Evolutionary conservation across 1,284 basidiomycete species (phyloP).

Genomic region (Melanopsichium pennsylvanicum): DNA sequence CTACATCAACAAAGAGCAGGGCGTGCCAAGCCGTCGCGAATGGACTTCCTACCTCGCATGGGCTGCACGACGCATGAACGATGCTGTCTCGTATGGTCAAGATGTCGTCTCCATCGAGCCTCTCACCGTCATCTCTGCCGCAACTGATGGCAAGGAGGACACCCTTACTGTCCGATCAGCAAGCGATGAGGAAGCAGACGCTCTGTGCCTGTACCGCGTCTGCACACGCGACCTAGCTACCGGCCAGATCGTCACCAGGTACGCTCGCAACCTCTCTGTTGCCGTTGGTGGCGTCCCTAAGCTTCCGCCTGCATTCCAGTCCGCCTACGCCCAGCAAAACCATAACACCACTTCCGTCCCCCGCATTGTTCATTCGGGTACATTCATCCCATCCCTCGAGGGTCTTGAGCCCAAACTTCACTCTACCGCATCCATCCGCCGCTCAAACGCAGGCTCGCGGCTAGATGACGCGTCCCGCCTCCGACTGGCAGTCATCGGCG

Average conservation of each 20-base stretch:
- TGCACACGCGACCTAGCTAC: conserved; percentile 22
- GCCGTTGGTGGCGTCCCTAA: conserved; percentile 58
- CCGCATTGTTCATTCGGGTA: conserved; percentile 58
- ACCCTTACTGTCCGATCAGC: conserved; percentile 23
- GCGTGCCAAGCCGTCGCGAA: conserved; percentile 60
- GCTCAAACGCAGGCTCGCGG: neutral
- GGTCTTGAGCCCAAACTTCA: conserved; percentile 49
- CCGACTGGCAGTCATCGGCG: conserved; percentile 61
- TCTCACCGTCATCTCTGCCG: conserved; percentile 23
- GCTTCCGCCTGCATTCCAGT: conserved; percentile 48
- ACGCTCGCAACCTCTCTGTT: conserved; percentile 56
- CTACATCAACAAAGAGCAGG: conserved; percentile 64
- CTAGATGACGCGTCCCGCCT: conserved; percentile 33
- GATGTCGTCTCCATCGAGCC: conserved; percentile 58
- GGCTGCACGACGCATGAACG: conserved; percentile 59
- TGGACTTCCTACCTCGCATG: conserved; percentile 65
- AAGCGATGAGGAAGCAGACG: conserved; percentile 16
- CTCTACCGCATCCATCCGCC: conserved; percentile 14
- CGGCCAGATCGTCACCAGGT: conserved; percentile 23
- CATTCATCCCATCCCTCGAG: conserved; percentile 56
- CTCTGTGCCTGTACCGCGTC: conserved; percentile 47
- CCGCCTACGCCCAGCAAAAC: conserved; percentile 33
- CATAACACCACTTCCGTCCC: conserved; percentile 9
- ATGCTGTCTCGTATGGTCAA: conserved; percentile 55
- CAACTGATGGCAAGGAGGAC: conserved; percentile 23